Evolutionary conservation across 805 yeast genomes (phyloP).

Genomic region (Saccharomyces paradoxus): DNA sequence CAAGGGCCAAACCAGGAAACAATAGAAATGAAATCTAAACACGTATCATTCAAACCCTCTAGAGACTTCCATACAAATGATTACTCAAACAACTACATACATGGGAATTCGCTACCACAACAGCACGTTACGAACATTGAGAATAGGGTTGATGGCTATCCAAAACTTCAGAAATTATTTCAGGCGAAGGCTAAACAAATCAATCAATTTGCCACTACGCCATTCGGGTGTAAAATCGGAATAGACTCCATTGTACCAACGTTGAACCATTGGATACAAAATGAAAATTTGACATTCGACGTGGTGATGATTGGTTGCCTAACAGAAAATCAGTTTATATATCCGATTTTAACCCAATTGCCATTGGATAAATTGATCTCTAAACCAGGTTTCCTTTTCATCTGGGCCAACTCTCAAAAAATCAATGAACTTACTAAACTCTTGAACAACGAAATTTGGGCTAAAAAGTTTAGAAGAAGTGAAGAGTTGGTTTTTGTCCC

Average conservation of each 20-base stretch:
- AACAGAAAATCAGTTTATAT: conserved; percentile 61
- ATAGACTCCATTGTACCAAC: conserved; percentile 47
- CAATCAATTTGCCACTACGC: conserved; percentile 43
- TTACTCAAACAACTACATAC: conserved; percentile 61
- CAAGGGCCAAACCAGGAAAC: conserved; percentile 12
- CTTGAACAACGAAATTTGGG: conserved; percentile 46
- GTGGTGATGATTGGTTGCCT: conserved; percentile 89
- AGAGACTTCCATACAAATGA: conserved; percentile 49
- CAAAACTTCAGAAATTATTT: conserved; percentile 64
- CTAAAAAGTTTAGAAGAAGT: conserved; percentile 71
- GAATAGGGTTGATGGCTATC: conserved; percentile 75
- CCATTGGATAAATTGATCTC: conserved; percentile 71
- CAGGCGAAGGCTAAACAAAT: conserved; percentile 57
- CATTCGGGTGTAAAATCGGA: conserved; percentile 56
- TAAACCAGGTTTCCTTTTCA: conserved; percentile 76
- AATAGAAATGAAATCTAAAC: conserved; percentile 7
- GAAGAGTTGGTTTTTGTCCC: conserved; percentile 85
- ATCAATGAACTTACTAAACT: conserved; percentile 53
- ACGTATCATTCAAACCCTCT: conserved; percentile 20
- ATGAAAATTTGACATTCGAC: conserved; percentile 61
- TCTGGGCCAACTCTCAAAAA: conserved; percentile 79
- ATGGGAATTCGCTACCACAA: conserved; percentile 55
- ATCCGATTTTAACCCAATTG: conserved; percentile 51
- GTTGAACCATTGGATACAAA: conserved; percentile 53
- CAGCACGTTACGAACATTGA: conserved; percentile 55